A percentile compares a stretch with the other conserved stretches of the same genome.
Conservation (phyloP, 2,329 filamentous ascomycete species). For the Penicillium paneum region DNA sequence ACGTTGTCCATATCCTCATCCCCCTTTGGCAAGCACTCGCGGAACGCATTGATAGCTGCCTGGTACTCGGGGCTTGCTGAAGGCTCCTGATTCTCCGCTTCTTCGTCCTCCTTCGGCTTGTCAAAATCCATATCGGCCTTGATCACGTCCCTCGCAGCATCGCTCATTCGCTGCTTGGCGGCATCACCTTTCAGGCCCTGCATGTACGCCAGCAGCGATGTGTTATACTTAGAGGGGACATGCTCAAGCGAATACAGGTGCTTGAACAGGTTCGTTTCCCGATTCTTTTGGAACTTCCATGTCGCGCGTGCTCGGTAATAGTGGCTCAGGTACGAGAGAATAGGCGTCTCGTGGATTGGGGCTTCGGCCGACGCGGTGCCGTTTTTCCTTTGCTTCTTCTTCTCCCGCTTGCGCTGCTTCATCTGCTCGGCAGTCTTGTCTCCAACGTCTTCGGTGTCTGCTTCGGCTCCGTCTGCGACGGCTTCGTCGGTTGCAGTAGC, state of each 20-base stretch:
- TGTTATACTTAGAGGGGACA: slow-evolving; percentile 67
- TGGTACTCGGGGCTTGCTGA: slow-evolving; percentile 36
- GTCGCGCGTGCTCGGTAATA: slow-evolving; percentile 67
- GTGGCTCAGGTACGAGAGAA: slow-evolving; percentile 71
- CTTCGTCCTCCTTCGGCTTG: slow-evolving; percentile 15
- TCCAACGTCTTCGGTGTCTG: slow-evolving; percentile 23
- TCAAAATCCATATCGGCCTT: slow-evolving; percentile 44
- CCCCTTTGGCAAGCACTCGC: slow-evolving; percentile 25
- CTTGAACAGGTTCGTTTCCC: slow-evolving; percentile 81
- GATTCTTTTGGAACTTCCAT: slow-evolving; percentile 98
- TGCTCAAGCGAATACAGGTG: slow-evolving; percentile 70
- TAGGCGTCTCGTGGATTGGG: slow-evolving; percentile 45
- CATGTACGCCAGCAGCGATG: slow-evolving; percentile 72
- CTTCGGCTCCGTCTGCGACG: slow-evolving; percentile 13
- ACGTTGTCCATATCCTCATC: slow-evolving; percentile 25
- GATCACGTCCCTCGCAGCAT: slow-evolving; percentile 62
- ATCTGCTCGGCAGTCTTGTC: slow-evolving; percentile 24
- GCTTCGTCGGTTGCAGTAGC: slow-evolving; percentile 12
- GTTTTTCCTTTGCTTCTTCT: slow-evolving; percentile 24
- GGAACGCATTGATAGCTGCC: slow-evolving; percentile 53
- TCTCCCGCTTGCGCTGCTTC: slow-evolving; percentile 33
- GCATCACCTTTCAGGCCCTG: slow-evolving; percentile 72
- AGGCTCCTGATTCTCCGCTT: slow-evolving; percentile 15
- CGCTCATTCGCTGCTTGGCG: slow-evolving; percentile 61
- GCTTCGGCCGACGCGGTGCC: slow-evolving; percentile 12